Conservation (phyloP, 192 early-diverging fungal species). For the Coemansia biformis region DNA sequence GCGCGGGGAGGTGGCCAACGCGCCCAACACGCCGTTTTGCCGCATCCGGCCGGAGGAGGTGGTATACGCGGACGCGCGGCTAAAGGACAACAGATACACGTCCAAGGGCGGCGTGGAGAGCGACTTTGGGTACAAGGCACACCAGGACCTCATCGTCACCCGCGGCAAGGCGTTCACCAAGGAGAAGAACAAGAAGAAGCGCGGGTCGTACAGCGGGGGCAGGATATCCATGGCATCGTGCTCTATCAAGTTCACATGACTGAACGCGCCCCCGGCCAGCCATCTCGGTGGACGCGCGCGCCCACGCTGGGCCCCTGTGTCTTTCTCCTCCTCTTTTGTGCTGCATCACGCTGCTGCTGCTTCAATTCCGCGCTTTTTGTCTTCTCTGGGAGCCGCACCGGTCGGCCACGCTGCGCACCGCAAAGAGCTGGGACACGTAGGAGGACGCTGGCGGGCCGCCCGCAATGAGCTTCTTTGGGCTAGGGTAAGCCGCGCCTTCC, state of each 20-base stretch:
- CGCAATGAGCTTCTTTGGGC: constrained; percentile 51
- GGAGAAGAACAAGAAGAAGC: constrained; percentile 98
- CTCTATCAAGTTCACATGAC: constrained; percentile 77
- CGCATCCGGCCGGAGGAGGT: constrained; percentile 80
- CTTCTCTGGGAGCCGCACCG: neutral
- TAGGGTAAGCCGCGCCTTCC: no score
- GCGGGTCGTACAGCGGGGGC: constrained; percentile 90
- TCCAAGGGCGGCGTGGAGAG: constrained; percentile 61
- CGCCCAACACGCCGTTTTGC: constrained; percentile 67
- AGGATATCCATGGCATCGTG: constrained; percentile 76
- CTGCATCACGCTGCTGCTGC: no score
- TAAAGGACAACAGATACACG: constrained; percentile 81
- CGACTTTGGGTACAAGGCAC: constrained; percentile 88
- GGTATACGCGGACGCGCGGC: constrained; percentile 65
- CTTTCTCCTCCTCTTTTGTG: no score
- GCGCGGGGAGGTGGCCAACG: constrained; percentile 18
- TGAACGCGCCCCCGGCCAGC: no score
- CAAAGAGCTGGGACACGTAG: no score
- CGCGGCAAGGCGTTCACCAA: constrained; percentile 88
- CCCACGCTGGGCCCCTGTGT: no score
- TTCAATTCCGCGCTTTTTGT: neutral
- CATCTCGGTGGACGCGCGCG: no score
- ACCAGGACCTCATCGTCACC: constrained; percentile 84
- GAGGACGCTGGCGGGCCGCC: no score
- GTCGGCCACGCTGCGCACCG: no score